Base-by-base conservation (phyloP, 257 asterid species). In the Prunella vulgaris region DNA sequence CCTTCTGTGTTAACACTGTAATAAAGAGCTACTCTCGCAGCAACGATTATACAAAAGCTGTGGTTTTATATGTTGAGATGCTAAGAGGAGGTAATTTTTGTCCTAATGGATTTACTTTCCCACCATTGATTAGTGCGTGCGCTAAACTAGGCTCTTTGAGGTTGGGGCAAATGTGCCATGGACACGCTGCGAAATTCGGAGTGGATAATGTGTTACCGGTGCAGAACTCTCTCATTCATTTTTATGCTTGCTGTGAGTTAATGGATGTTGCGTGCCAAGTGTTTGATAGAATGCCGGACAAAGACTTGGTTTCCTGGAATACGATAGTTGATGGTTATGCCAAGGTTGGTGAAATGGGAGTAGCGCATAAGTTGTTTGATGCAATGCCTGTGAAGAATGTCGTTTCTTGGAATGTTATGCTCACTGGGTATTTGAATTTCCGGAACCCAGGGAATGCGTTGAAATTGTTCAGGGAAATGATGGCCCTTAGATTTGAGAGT, bases 41-140 rank as follows among this genome's bases (percentile, higher is more conserved):
- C 69, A 63, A 49, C n/a, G 5, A 60, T 20, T 78, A 81, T 46
- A 25, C 72, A 13, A 68, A 74, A 46, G 85, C 93, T n/a, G 68
- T 90, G 73, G 18, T 53, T 46, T 81, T 90, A 40, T 90, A 83
- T 76, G 83, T 76, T 25, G 84, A 86, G 68, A 81, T 65, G 93
- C 84, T 83, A 15, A 78, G 81, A 68, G 77, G 70, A 53, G 82
- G 91, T 42, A 27, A 13, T 6, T 77, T 90, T 69, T 61, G 40
- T 37, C 91, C 95, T 13, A 90, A 88, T 77, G 74, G 81, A 40
- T 90, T 81, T 40, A 90, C 91, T 10, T 90, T 88, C 64, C 88
- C 90, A 1, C 89, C 86, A 1, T 72, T 90, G 15, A 60, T 90
- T 9, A 86, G 93, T 73, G 88, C 87, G 46, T 87, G 95, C 71